Conservation (phyloP, 2,329 filamentous ascomycete genomes). For the Penicillium sp. region DNA sequence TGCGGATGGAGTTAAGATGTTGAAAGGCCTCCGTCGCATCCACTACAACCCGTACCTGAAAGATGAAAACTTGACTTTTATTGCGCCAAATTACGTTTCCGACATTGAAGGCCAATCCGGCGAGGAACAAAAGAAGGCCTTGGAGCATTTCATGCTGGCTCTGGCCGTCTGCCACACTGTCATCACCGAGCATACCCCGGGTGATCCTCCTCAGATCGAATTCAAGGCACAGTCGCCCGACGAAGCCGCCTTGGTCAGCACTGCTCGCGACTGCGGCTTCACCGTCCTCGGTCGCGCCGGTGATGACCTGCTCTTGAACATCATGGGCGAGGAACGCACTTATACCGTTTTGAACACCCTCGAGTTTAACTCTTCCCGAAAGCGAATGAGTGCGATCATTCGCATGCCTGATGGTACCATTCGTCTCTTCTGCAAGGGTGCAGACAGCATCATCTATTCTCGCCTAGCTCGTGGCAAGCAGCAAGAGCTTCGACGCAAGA, state of each 20-base stretch:
- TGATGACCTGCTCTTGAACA: slow-evolving; percentile 78
- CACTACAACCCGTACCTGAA: slow-evolving; percentile 88
- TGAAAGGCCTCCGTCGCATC: slow-evolving; percentile 66
- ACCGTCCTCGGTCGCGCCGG: slow-evolving; percentile 77
- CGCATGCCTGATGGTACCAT: slow-evolving; percentile 89
- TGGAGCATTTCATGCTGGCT: slow-evolving; percentile 87
- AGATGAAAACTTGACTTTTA: slow-evolving; percentile 85
- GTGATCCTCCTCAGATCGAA: slow-evolving; percentile 83
- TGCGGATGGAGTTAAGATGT: slow-evolving; percentile 66
- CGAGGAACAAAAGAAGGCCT: slow-evolving; percentile 68
- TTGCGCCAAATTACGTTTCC: slow-evolving; percentile 81
- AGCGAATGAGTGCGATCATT: slow-evolving; percentile 96
- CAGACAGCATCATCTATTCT: slow-evolving; percentile 95
- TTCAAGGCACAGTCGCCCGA: slow-evolving; percentile 98
- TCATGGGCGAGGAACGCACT: slow-evolving; percentile 77
- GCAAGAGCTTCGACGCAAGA: slow-evolving; percentile 71
- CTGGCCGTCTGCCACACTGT: slow-evolving; percentile 96
- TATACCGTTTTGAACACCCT: slow-evolving; percentile 90
- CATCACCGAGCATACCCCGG: slow-evolving; percentile 81
- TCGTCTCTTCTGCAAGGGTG: slow-evolving; percentile 91
- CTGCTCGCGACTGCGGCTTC: slow-evolving; percentile 91
- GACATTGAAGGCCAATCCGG: slow-evolving; percentile 77
- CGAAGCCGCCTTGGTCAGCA: slow-evolving; percentile 88
- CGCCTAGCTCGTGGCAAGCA: slow-evolving; percentile 82
- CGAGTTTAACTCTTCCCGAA: slow-evolving; percentile 94